Conservation (phyloP, 805 yeast species). For the Wickerhamiella australiensis region DNA sequence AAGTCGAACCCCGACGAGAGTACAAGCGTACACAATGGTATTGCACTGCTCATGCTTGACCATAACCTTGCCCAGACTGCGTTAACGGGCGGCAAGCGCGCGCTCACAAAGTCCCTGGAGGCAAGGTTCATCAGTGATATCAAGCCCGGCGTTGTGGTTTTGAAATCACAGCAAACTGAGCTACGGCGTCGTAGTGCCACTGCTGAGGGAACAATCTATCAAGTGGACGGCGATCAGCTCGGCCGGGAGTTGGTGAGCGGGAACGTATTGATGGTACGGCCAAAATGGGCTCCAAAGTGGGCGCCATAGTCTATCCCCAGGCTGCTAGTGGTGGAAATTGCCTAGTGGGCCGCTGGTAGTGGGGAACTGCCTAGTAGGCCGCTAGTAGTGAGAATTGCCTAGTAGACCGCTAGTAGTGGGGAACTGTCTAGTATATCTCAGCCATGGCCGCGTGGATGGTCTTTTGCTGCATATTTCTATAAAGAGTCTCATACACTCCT, state of each 20-base stretch:
- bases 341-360: too few species aligned
- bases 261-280: constrained; percentile 66
- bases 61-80: constrained; percentile 64
- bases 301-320: too few species aligned
- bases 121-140: constrained; percentile 39
- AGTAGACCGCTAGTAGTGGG: too few species aligned
- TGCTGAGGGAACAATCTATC: constrained; percentile 49
- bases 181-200: constrained; percentile 60
- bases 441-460: too few species aligned
- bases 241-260: constrained; percentile 43
- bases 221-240: constrained; percentile 28
- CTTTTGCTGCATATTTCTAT: too few species aligned
- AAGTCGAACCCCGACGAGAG: background rate
- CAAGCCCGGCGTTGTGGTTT: constrained; percentile 48
- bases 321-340: too few species aligned
- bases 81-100: constrained; percentile 66
- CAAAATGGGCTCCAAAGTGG: constrained; percentile 54
- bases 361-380: too few species aligned
- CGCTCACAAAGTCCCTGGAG: constrained; percentile 69
- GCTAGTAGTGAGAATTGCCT: too few species aligned
- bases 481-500: too few species aligned
- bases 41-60: constrained; percentile 65
- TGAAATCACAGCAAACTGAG: constrained; percentile 51
- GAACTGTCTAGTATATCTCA: too few species aligned
- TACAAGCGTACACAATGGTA: constrained; percentile 43